Base-by-base conservation (phyloP, 169 alveolate species). In the Plasmodium billcollinsi region DNA sequence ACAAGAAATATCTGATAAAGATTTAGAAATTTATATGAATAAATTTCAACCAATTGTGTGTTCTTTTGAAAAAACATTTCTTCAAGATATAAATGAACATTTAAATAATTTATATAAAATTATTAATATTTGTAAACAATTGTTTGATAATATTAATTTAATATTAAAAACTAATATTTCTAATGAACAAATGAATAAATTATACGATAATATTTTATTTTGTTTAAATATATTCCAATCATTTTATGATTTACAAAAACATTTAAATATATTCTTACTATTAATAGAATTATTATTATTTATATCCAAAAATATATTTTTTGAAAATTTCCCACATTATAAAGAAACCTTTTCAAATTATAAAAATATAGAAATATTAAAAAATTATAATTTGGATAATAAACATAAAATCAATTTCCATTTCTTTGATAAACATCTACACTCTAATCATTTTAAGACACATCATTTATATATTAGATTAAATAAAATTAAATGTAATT, bases 321-420 rank as follows among this genome's bases (percentile, higher is more conserved):
- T 78, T 33, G 89, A 78, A 67, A 78, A 65, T 29, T 78, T 78
- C 15, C 89, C 89, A 2, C 89, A 78, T 66, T 78, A 76, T 65
- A 78, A 78, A 47, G 76, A 78, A 66, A 71, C 78, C 2, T 78
- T 78, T 78, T 78, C 89, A 6, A 78, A 63, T 52, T 63, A 59
- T 71, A 33, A 63, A 65, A 52, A 59, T 78, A 59, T 78, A 4
- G 89, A 78, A 50, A 49, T 78, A 7, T 65, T 78, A 56, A 78
- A 78, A 65, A 78, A 59, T 78, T 78, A 78, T 43, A 49, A 78
- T 14, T 21, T 70, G 0, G 3, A 50, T 18, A 65, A 15, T 50
- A 39, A 45, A 20, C 20, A 66, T 12, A 78, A 78, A 65, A 78
- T 66, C 4, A 69, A 78, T 70, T 78, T 78, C 12, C 14, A 59